Conservation (phyloP, 1,139 yeast genomes). For the Yamadazyma blattariae region DNA sequence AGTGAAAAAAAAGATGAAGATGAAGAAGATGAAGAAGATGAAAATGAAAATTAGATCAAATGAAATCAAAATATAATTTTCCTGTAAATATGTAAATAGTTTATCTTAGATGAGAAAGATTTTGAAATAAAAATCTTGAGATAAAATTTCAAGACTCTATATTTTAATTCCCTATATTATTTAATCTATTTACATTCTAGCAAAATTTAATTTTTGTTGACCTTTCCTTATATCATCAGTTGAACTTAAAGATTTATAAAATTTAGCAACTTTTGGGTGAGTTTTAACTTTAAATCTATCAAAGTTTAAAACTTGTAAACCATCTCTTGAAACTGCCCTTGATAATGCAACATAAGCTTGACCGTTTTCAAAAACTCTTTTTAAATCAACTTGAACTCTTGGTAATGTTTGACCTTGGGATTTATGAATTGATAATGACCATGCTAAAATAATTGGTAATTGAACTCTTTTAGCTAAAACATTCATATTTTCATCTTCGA, state of each 20-base stretch:
- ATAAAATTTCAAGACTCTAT: too few species aligned
- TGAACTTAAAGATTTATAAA: conserved; percentile 44
- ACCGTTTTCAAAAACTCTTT: conserved; percentile 80
- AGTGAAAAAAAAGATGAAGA: too few species aligned
- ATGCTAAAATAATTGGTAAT: conserved; percentile 83
- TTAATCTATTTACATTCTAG: too few species aligned
- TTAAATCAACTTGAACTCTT: conserved; percentile 76
- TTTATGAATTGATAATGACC: conserved; percentile 95
- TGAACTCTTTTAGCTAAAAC: conserved; percentile 43
- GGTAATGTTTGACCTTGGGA: conserved; percentile 95
- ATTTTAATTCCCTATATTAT: too few species aligned
- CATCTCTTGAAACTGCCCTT: conserved; percentile 77
- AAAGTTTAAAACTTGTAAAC: conserved; percentile 76
- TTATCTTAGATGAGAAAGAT: too few species aligned
- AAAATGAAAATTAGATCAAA: too few species aligned
- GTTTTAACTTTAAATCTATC: conserved; percentile 54
- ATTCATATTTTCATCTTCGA: conserved; percentile 36
- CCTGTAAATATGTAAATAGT: too few species aligned
- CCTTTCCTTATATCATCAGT: conserved; percentile 14
- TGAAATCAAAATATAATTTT: too few species aligned
- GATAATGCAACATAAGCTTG: conserved; percentile 94
- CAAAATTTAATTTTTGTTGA: conserved; percentile 2
- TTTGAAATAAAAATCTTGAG: too few species aligned
- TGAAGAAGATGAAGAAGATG: too few species aligned
- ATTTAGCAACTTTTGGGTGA: conserved; percentile 59